phyloP scores from a whole-genome alignment of 2,329 filamentous ascomycete genomes.

The Huntiella savannae region DNA sequence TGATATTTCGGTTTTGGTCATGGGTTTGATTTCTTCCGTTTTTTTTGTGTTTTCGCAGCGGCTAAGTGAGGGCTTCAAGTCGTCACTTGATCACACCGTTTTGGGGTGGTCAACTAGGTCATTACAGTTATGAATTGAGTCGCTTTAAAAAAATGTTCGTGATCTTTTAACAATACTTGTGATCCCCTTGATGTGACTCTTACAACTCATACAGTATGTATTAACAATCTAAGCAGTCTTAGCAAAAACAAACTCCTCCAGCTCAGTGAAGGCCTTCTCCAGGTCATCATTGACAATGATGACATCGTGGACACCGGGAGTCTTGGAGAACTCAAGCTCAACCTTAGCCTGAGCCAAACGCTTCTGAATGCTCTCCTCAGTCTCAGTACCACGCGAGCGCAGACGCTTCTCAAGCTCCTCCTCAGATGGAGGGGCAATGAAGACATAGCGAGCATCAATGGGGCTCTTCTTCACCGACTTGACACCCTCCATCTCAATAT shows the following conservation, averaged over 20 bases:
- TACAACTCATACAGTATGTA: neutral
- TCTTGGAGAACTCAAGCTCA: conserved; percentile 56
- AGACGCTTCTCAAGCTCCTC: conserved; percentile 57
- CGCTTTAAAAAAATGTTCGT: neutral
- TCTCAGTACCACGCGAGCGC: conserved; percentile 59
- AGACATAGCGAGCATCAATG: conserved; percentile 62
- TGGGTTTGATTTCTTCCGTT: no score
- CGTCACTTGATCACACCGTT: neutral
- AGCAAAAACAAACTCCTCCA: conserved; percentile 31
- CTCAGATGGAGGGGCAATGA: conserved; percentile 62
- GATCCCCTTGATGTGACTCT: neutral
- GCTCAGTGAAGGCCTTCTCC: conserved; percentile 30
- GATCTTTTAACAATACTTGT: neutral
- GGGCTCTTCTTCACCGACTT: conserved; percentile 73
- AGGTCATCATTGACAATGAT: conserved; percentile 25
- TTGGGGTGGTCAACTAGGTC: no score
- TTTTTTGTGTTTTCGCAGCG: no score
- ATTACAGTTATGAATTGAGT: neutral
- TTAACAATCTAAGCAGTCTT: conserved; percentile 7
- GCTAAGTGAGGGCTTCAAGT: no score
- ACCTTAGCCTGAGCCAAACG: conserved; percentile 51
- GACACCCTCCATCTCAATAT: conserved; percentile 96
- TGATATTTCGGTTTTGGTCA: no score
- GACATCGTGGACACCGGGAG: conserved; percentile 32
- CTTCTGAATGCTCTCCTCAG: conserved; percentile 50